Evolutionary conservation across 441 rosid species (phyloP).

Genomic region (Populus hybrid): DNA sequence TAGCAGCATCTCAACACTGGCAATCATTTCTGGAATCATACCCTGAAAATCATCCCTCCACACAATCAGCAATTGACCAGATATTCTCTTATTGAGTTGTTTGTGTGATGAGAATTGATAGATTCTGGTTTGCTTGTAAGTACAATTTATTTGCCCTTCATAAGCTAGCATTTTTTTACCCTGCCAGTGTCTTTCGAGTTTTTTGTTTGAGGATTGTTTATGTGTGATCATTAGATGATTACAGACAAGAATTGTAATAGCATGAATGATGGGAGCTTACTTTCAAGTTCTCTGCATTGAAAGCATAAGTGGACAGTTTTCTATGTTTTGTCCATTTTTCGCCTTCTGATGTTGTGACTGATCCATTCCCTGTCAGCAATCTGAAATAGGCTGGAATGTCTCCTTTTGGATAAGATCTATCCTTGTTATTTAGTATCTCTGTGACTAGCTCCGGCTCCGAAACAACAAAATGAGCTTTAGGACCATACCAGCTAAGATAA

Average conservation of each 20-base stretch:
- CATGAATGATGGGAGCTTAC: constrained; percentile 12
- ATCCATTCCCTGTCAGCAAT: constrained; percentile 34
- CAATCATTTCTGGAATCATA: constrained; percentile 32
- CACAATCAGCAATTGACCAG: background rate
- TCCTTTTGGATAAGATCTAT: constrained; percentile 18
- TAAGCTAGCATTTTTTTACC: background rate
- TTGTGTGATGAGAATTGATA: background rate
- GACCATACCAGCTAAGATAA: constrained; percentile 31
- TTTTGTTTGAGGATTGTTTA: background rate
- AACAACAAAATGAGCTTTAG: constrained; percentile 23
- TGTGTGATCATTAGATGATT: background rate
- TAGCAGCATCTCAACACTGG: constrained; percentile 36
- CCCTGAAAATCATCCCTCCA: constrained; percentile 15
- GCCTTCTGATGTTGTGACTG: constrained; percentile 19
- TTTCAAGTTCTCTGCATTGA: constrained; percentile 32
- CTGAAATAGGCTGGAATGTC: background rate
- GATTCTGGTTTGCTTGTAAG: background rate
- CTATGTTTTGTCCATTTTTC: constrained; percentile 37
- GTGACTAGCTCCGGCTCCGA: constrained; percentile 25
- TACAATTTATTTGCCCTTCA: background rate
- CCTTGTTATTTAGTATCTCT: constrained; percentile 26
- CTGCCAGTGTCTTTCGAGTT: background rate
- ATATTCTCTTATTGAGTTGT: background rate
- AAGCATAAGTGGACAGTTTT: constrained; percentile 34
- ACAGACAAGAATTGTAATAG: background rate